These are phyloP conservation scores for Ambrosia trifida DNA, from an alignment of 129 eudicot species.

Conservation along the genomic window DNA sequence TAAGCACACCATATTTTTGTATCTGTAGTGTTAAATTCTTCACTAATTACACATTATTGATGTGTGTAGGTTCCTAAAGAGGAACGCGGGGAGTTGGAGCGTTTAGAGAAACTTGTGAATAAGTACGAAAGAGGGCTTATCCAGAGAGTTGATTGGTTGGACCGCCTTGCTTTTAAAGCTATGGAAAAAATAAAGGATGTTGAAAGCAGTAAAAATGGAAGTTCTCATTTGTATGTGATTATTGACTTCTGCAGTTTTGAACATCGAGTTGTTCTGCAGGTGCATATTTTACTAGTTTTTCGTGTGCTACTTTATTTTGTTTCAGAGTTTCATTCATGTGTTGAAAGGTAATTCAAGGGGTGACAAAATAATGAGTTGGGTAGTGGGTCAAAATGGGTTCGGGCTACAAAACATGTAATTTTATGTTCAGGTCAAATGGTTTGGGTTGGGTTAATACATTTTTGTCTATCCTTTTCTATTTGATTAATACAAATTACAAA, in stretches of 20 bases:
- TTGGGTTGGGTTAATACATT: neutral
- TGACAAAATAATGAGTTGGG: neutral
- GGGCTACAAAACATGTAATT: neutral
- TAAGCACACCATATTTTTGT: slow-evolving; percentile 14
- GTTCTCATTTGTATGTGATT: slow-evolving; percentile 73
- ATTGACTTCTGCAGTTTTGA: slow-evolving; percentile 96
- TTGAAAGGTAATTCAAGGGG: neutral
- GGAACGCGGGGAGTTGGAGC: slow-evolving; percentile 92
- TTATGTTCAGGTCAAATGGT: neutral
- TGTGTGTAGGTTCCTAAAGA: slow-evolving; percentile 82
- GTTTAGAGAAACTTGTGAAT: slow-evolving; percentile 89
- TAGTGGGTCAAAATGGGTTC: neutral
- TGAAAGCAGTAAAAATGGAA: slow-evolving; percentile 72
- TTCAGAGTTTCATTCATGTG: neutral
- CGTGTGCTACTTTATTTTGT: neutral
- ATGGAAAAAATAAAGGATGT: slow-evolving; percentile 89
- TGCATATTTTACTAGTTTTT: slow-evolving; percentile 18
- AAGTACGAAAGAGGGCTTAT: slow-evolving; percentile 96
- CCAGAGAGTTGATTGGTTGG: slow-evolving; percentile 97
- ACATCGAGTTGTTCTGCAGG: slow-evolving; percentile 98
- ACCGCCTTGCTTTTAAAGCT: slow-evolving; percentile 80
- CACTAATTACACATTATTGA: neutral
- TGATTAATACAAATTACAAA: neutral
- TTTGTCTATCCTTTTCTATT: neutral
- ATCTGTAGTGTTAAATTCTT: neutral